phyloP scores from a whole-genome alignment of 2,329 filamentous ascomycete genomes.

The Fusarium papillatum region DNA sequence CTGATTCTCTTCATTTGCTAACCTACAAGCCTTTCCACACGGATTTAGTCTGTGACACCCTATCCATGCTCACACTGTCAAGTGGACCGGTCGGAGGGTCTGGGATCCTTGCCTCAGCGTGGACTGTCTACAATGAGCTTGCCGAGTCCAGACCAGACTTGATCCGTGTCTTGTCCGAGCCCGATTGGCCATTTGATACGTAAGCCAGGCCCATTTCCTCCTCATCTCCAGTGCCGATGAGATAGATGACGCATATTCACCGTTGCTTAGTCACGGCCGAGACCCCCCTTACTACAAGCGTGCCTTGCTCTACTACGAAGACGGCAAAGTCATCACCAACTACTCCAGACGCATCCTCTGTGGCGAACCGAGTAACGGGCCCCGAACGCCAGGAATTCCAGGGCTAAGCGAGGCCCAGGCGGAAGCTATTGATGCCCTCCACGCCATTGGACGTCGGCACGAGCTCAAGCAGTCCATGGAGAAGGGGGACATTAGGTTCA shows the following conservation, averaged over 20 bases:
- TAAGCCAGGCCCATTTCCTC: not conserved
- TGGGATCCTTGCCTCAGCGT: conserved; percentile 66
- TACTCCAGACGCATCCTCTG: conserved; percentile 10
- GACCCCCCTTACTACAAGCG: conserved; percentile 6
- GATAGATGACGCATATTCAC: not conserved
- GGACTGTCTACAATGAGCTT: conserved; percentile 72
- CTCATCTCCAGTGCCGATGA: not conserved
- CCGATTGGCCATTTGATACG: conserved; percentile 16
- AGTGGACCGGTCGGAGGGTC: conserved; percentile 57
- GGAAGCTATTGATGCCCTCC: conserved; percentile 61
- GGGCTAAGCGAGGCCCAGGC: conserved; percentile 62
- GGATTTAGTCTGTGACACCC: not conserved
- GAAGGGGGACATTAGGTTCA: conserved; percentile 62
- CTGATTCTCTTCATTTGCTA: not conserved
- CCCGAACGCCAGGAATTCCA: conserved; percentile 55
- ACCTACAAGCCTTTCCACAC: not conserved
- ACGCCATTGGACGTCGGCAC: conserved; percentile 57
- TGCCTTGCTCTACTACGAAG: conserved; percentile 3
- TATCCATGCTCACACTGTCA: conserved; percentile 65
- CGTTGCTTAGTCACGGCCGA: conserved; percentile 2
- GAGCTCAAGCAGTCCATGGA: conserved; percentile 55
- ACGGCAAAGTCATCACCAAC: conserved; percentile 1
- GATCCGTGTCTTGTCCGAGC: conserved; percentile 64
- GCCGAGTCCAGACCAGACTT: conserved; percentile 68
- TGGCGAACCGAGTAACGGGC: not conserved